These are phyloP conservation scores for Quercus lobata DNA, from an alignment of 331 rosid species.

Conservation along the genomic window DNA sequence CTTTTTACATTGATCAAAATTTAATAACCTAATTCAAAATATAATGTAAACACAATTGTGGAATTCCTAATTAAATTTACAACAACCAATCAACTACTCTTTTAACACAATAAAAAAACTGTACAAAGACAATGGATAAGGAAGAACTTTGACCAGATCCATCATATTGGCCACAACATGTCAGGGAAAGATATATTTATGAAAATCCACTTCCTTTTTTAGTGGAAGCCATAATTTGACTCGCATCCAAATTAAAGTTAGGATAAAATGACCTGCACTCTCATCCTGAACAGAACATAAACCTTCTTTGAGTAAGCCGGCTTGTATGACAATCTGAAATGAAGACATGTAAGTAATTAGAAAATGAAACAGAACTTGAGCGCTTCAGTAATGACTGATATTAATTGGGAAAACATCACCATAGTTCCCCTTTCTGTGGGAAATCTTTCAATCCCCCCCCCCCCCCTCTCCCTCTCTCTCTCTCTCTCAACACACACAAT, in stretches of 20 bases:
- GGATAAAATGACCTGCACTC: constrained; percentile 65
- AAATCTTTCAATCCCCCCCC: no score
- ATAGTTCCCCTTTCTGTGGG: not conserved
- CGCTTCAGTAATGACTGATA: not conserved
- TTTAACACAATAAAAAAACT: no score
- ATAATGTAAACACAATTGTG: no score
- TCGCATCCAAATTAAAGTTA: constrained; percentile 7
- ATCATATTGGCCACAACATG: not conserved
- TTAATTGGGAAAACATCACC: constrained; percentile 1
- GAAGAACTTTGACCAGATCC: not conserved
- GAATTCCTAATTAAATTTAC: no score
- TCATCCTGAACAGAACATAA: constrained; percentile 89
- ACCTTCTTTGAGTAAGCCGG: constrained; percentile 70
- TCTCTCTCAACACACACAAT: no score
- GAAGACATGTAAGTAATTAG: constrained; percentile 25
- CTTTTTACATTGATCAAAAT: no score
- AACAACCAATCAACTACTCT: no score
- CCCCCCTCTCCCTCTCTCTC: no score
- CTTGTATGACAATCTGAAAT: constrained; percentile 63
- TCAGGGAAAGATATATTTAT: no score
- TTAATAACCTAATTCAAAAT: no score
- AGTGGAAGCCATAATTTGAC: not conserved
- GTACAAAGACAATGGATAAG: no score
- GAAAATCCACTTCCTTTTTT: not conserved
- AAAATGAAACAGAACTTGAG: not conserved